phyloP scores from a whole-genome alignment of 495 filamentous ascomycete species.

The Aspergillus incahuasiensis region DNA sequence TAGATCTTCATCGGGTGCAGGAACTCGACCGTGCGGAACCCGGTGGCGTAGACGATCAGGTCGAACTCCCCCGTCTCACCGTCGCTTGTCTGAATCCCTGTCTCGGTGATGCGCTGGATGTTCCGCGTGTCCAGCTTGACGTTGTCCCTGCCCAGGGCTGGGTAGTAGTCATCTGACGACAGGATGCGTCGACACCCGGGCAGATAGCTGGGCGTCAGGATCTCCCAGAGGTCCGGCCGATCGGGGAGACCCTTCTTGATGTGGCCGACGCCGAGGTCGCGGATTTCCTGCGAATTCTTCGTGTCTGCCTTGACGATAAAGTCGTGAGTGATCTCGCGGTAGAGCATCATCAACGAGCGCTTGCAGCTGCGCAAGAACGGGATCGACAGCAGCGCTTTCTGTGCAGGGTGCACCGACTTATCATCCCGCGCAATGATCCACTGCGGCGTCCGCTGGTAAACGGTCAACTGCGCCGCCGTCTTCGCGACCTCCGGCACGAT shows the following conservation, averaged over 20 bases:
- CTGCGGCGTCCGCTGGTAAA: slow-evolving; percentile 66
- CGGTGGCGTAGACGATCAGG: slow-evolving; percentile 50
- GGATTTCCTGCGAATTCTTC: slow-evolving; percentile 25
- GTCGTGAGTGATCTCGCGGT: slow-evolving; percentile 40
- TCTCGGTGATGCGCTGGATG: slow-evolving; percentile 39
- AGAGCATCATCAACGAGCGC: slow-evolving; percentile 44
- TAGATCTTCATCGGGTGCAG: slow-evolving; percentile 50
- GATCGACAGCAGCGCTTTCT: slow-evolving; percentile 34
- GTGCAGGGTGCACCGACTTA: slow-evolving; percentile 29
- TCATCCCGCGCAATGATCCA: slow-evolving; percentile 56
- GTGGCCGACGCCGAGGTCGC: slow-evolving; percentile 18
- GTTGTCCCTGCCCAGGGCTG: slow-evolving; percentile 38
- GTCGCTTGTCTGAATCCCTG: slow-evolving; percentile 40
- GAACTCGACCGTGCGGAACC: slow-evolving; percentile 53
- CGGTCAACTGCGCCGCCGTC: slow-evolving; percentile 47
- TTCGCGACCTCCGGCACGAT: slow-evolving; percentile 62
- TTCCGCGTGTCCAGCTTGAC: slow-evolving; percentile 45
- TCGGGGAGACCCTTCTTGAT: slow-evolving; percentile 35
- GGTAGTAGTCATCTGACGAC: slow-evolving; percentile 51
- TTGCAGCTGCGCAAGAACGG: slow-evolving; percentile 45
- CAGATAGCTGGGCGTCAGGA: slow-evolving; percentile 45
- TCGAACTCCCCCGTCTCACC: slow-evolving; percentile 42
- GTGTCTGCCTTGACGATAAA: slow-evolving; percentile 34
- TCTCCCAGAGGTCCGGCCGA: slow-evolving; percentile 44
- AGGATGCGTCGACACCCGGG: slow-evolving; percentile 54